phyloP scores from a whole-genome alignment of 1,284 basidiomycete genomes.

The Cryptococcus sp. region DNA sequence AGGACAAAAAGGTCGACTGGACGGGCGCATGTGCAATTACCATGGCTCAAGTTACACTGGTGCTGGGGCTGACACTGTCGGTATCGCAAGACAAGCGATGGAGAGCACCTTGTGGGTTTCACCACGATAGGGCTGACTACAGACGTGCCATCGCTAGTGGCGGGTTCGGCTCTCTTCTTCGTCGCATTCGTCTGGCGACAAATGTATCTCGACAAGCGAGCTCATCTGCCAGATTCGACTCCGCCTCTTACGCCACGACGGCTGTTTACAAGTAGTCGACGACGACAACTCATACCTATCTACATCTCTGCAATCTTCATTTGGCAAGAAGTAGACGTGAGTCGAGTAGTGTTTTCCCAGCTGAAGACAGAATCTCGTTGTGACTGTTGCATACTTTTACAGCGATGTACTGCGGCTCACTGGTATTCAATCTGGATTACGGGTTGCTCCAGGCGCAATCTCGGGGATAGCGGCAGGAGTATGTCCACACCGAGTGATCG shows the following conservation, averaged over 20 bases:
- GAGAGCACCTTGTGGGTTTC: background rate
- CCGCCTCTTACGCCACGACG: background rate
- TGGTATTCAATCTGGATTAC: conserved; percentile 2
- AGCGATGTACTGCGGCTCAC: conserved; percentile 4
- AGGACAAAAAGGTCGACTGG: background rate
- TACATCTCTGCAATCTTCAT: conserved; percentile 6
- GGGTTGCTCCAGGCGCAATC: conserved; percentile 6
- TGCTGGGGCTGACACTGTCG: background rate
- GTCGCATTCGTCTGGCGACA: background rate
- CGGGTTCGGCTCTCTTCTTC: background rate
- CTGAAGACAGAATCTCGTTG: conserved; percentile 3
- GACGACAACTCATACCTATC: conserved; percentile 3
- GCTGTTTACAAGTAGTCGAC: background rate
- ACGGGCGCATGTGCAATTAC: background rate
- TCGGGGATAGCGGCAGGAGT: conserved; percentile 5
- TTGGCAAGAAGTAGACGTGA: conserved; percentile 3
- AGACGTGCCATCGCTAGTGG: no score
- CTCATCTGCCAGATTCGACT: background rate
- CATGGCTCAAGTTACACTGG: background rate
- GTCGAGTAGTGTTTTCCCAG: background rate
- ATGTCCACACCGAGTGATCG: background rate
- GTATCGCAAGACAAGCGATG: background rate
- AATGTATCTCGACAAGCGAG: background rate
- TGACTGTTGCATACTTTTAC: conserved; percentile 7
- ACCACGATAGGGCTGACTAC: background rate